phyloP scores from a whole-genome alignment of 495 filamentous ascomycete genomes.

The Neurospora intermedia region DNA sequence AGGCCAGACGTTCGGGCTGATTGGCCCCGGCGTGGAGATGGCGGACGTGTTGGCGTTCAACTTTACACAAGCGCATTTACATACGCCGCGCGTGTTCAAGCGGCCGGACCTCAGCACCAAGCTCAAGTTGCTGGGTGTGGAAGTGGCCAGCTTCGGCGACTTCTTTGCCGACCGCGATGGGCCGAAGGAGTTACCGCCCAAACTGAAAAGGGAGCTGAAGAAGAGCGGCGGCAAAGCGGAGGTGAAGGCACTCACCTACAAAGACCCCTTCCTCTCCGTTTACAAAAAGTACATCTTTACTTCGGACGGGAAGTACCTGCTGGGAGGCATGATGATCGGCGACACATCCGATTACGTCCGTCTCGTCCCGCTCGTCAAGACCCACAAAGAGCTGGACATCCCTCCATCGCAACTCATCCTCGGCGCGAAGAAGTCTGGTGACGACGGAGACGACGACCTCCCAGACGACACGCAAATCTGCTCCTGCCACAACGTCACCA shows the following conservation, averaged over 20 bases:
- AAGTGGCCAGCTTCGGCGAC: slow-evolving; percentile 92
- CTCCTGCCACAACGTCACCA: slow-evolving; percentile 92
- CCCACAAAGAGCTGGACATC: slow-evolving; percentile 70
- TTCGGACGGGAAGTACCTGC: slow-evolving; percentile 79
- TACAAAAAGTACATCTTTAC: slow-evolving; percentile 98
- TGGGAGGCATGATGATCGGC: slow-evolving; percentile 98
- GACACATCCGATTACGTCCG: slow-evolving; percentile 93
- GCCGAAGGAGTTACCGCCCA: slow-evolving; percentile 60
- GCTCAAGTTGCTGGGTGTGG: slow-evolving; percentile 84
- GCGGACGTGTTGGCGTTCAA: slow-evolving; percentile 94
- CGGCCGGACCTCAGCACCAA: slow-evolving; percentile 89
- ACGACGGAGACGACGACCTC: slow-evolving; percentile 24
- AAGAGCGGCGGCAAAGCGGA: slow-evolving; percentile 33
- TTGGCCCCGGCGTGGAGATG: slow-evolving; percentile 94
- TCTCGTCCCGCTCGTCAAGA: slow-evolving; percentile 87
- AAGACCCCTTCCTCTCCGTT: slow-evolving; percentile 84
- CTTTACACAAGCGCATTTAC: slow-evolving; percentile 69
- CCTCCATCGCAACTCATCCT: slow-evolving; percentile 86
- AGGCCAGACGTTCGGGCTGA: slow-evolving; percentile 84
- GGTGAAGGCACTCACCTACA: slow-evolving; percentile 85
- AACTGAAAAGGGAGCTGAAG: slow-evolving; percentile 30
- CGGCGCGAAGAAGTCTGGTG: slow-evolving; percentile 48
- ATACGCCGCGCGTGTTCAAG: slow-evolving; percentile 62
- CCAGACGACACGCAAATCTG: slow-evolving; percentile 87
- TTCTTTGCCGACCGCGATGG: slow-evolving; percentile 92